These are phyloP conservation scores for Gossypium sturtianum DNA, from an alignment of 345 rosid species.

Conservation along the genomic window DNA sequence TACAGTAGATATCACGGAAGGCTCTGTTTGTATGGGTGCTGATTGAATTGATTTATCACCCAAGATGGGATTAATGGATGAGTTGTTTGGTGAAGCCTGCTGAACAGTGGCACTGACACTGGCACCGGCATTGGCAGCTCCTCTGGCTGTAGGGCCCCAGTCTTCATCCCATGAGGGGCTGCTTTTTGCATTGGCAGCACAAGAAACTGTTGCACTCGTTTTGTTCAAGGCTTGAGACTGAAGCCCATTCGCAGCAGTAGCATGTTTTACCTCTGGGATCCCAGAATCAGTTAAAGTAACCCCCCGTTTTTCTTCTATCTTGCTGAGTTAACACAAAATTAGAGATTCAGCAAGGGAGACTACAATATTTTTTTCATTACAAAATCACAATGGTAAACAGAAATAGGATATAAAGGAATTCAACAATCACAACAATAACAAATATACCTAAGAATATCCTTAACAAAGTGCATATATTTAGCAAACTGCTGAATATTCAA, in stretches of 20 bases:
- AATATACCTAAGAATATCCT: constrained; percentile 74
- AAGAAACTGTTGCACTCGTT: constrained; percentile 41
- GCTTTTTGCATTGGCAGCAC: constrained; percentile 26
- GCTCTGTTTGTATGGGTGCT: constrained; percentile 30
- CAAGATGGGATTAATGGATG: constrained; percentile 16
- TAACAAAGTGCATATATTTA: constrained; percentile 87
- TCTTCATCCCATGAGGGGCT: constrained; percentile 82
- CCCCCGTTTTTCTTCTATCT: constrained; percentile 84
- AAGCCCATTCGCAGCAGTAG: constrained; percentile 38
- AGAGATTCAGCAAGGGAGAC: neutral
- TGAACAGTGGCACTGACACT: neutral
- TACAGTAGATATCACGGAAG: constrained; percentile 27
- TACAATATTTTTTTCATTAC: neutral
- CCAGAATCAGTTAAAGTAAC: constrained; percentile 73
- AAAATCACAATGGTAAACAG: neutral
- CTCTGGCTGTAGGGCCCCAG: constrained; percentile 61
- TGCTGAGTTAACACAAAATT: constrained; percentile 34
- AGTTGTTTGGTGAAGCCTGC: constrained; percentile 23
- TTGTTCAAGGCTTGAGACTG: constrained; percentile 43
- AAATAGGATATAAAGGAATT: neutral
- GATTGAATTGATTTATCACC: constrained; percentile 35
- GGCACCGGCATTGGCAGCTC: constrained; percentile 15
- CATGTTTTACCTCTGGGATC: constrained; percentile 40
- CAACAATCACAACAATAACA: neutral
- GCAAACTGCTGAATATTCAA: constrained; percentile 91